Base-by-base conservation (phyloP, 2,329 filamentous ascomycete species). In the Penicillium paneum region DNA sequence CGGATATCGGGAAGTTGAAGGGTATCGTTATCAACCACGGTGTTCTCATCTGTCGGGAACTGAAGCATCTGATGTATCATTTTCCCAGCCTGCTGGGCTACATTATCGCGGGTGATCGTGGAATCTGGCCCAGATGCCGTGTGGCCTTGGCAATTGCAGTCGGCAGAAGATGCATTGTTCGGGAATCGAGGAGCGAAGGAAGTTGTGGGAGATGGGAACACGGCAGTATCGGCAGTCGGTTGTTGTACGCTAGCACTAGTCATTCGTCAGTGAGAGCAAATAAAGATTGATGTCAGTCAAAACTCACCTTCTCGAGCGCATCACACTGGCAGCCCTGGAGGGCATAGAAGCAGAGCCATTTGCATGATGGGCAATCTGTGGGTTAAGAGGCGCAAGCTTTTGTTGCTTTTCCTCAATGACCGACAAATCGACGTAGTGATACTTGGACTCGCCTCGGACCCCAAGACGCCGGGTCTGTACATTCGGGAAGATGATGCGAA, bases 371-470 rank as follows among this genome's bases (percentile, higher is more conserved):
- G 65, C 58, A 12, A 64, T 54, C 42, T 68, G 67, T 5, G 64
- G 57, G 17, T 62, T 67, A 41, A 68, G 56, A 8, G 64, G 56
- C 7, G 59, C 55, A n/a, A 62, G 64, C 55, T 68, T 67, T 45
- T 73, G 71, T 49, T 73, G 71, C 54, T 76, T 74, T 56, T 76
- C 74, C 53, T 77, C 74, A 28, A 76, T 74, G 40, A 80, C 72
- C 2, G 76, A 76, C 54, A 80, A 65, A 59, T 80, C 78, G 44
- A 80, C 78, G 57, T 99, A 99, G 74, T 99, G 94, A 72, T 99
- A 99, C 71, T 99, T 99, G 13, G 94, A 99, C 76, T 97, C 93
- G 60, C 94, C 94, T 49, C 94, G 86, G 43, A 97, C 92, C 59
- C 94, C 94, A 12, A 99, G 80, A 60, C 94, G 84, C 55, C 94